Percentiles rank a stretch among this genome's conserved stretches.
These are phyloP conservation scores for Agaricales sp. DNA, from an alignment of 1,284 basidiomycete genomes.

Conservation along the genomic window DNA sequence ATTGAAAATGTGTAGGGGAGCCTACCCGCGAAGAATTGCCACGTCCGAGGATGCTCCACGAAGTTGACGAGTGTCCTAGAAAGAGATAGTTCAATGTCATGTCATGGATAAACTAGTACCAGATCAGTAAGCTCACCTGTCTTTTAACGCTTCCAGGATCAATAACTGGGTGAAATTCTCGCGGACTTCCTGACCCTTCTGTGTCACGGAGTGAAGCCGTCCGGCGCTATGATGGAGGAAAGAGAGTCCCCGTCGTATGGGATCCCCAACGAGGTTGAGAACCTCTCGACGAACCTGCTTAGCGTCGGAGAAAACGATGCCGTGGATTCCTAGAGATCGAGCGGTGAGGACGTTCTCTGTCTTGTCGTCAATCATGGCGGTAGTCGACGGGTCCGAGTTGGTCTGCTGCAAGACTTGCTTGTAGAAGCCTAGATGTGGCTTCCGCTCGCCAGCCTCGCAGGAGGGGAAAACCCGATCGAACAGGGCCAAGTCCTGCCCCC, in stretches of 20 bases:
- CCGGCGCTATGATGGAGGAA: conserved; percentile 32
- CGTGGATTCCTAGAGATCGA: conserved; percentile 42
- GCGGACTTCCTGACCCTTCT: conserved; percentile 26
- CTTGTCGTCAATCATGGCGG: conserved; percentile 50
- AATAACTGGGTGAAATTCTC: conserved; percentile 50
- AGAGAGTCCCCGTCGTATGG: conserved; percentile 27
- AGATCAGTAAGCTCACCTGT: conserved; percentile 26
- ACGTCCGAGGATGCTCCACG: conserved; percentile 30
- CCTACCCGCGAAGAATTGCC: conserved; percentile 45
- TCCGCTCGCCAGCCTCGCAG: conserved; percentile 36
- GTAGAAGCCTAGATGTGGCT: conserved; percentile 46
- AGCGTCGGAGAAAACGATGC: conserved; percentile 38
- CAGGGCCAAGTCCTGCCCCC: conserved; percentile 38
- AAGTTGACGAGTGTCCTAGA: conserved; percentile 29
- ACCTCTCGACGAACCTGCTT: conserved; percentile 32
- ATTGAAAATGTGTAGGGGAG: neutral
- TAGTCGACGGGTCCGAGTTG: conserved; percentile 28
- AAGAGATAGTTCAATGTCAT: conserved; percentile 1
- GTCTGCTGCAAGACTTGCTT: conserved; percentile 33
- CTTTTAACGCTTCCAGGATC: conserved; percentile 42
- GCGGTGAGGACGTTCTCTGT: conserved; percentile 49
- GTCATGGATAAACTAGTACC: too few relatives aligned
- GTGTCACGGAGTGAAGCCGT: conserved; percentile 33
- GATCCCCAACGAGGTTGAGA: conserved; percentile 36
- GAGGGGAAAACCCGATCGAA: conserved; percentile 47